A percentile compares a stretch with the other conserved stretches of the same genome.
Conservation (phyloP, 73 alveolate species). For the Paramecium caudatum region DNA sequence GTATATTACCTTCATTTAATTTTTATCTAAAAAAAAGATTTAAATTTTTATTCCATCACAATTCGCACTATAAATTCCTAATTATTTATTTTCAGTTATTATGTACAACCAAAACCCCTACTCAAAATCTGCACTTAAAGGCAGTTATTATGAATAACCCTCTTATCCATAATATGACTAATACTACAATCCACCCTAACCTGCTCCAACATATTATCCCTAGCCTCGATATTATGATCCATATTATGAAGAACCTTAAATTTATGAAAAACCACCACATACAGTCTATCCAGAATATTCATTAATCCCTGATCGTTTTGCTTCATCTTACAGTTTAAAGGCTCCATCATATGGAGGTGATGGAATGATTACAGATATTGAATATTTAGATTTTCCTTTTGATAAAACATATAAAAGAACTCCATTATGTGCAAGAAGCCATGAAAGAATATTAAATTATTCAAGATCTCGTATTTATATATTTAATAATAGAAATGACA, state of each 20-base stretch:
- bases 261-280: not conserved
- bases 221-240: not conserved
- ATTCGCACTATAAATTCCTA: not conserved
- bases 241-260: not conserved
- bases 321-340: not conserved
- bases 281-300: no score
- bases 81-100: slow-evolving; percentile 37
- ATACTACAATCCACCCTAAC: slow-evolving; percentile 13
- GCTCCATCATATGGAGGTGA: slow-evolving; percentile 17
- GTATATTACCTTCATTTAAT: slow-evolving; percentile 61
- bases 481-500: no score
- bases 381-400: slow-evolving; percentile 32
- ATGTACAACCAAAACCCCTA: slow-evolving; percentile 6
- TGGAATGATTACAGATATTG: slow-evolving; percentile 63
- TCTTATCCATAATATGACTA: not conserved
- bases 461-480: no score
- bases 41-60: slow-evolving; percentile 47
- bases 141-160: not conserved
- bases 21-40: slow-evolving; percentile 69
- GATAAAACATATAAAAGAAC: not conserved
- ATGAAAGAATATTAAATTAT: not conserved
- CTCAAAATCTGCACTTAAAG: not conserved
- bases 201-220: not conserved
- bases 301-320: not conserved
- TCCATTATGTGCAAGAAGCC: not conserved